Percentiles rank a stretch among this genome's conserved stretches.
Evolutionary conservation across 208 protist species (phyloP).

Genomic region (Lotmaria passim): DNA sequence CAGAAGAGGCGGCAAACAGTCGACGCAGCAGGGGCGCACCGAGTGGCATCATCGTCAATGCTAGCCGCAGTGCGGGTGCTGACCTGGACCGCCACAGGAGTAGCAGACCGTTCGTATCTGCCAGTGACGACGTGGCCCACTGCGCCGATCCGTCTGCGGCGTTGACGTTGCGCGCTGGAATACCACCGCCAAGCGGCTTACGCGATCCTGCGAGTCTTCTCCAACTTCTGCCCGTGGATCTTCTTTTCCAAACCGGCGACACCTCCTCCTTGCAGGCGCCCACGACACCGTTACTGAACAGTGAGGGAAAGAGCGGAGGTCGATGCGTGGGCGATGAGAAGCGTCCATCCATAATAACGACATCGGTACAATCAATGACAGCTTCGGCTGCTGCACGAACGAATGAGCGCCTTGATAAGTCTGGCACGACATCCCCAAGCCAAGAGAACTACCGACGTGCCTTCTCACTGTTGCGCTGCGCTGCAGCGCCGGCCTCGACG

Average conservation of each 20-base stretch:
- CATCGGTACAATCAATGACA: too few relatives aligned
- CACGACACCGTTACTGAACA: too few relatives aligned
- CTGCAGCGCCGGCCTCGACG: not conserved
- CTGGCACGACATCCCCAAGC: not conserved
- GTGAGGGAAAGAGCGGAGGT: too few relatives aligned
- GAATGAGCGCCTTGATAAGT: not conserved
- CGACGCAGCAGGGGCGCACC: too few relatives aligned
- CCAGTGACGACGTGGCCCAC: not conserved
- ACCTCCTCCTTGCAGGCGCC: not conserved
- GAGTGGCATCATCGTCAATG: too few relatives aligned
- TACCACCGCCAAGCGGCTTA: constrained; percentile 17
- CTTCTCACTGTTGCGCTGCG: constrained; percentile 23
- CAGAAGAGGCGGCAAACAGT: not conserved
- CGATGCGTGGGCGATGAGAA: not conserved
- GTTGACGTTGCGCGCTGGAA: not conserved
- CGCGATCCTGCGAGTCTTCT: constrained; percentile 20
- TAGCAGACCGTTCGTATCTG: not conserved
- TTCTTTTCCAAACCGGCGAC: not conserved
- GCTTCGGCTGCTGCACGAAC: not conserved
- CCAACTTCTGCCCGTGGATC: constrained; percentile 19
- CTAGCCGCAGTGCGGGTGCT: too few relatives aligned
- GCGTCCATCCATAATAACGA: too few relatives aligned
- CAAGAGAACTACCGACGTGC: constrained; percentile 14
- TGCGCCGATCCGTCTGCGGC: not conserved
- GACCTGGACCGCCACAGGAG: too few relatives aligned